phyloP scores from a whole-genome alignment of 495 filamentous ascomycete species.

The Penicillium coffeae region DNA sequence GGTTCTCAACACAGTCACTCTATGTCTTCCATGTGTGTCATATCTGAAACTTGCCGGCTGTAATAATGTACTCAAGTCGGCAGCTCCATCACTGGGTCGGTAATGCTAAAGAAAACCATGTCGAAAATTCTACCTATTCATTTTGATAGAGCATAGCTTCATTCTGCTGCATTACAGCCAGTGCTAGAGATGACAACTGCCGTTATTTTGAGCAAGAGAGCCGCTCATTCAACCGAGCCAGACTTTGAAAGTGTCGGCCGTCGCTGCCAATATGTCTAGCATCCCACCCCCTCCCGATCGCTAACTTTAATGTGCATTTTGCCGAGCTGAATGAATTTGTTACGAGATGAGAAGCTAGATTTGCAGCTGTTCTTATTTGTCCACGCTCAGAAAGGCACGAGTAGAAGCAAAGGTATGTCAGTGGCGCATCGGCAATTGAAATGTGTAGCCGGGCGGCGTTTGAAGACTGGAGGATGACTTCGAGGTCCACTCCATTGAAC shows the following conservation, averaged over 20 bases:
- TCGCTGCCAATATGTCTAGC: background rate
- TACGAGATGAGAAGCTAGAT: background rate
- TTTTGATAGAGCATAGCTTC: conserved; percentile 9
- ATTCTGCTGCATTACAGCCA: conserved; percentile 2
- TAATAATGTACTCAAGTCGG: no score
- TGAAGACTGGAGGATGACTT: background rate
- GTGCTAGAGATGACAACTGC: no score
- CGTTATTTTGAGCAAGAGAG: no score
- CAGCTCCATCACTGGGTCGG: no score
- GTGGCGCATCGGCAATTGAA: background rate
- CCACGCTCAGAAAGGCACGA: no score
- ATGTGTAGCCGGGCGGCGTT: background rate
- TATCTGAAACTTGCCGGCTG: no score
- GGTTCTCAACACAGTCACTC: no score
- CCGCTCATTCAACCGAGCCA: background rate
- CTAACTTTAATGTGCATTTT: background rate
- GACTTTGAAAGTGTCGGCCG: background rate
- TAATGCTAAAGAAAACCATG: no score
- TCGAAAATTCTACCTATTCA: no score
- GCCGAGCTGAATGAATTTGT: background rate
- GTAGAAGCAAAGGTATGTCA: no score
- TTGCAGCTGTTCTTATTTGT: no score
- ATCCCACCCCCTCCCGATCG: background rate
- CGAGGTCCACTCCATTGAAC: background rate
- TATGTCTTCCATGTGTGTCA: no score